phyloP scores from a whole-genome alignment of 1,284 basidiomycete species.

The Fomitopsis schrenkii region DNA sequence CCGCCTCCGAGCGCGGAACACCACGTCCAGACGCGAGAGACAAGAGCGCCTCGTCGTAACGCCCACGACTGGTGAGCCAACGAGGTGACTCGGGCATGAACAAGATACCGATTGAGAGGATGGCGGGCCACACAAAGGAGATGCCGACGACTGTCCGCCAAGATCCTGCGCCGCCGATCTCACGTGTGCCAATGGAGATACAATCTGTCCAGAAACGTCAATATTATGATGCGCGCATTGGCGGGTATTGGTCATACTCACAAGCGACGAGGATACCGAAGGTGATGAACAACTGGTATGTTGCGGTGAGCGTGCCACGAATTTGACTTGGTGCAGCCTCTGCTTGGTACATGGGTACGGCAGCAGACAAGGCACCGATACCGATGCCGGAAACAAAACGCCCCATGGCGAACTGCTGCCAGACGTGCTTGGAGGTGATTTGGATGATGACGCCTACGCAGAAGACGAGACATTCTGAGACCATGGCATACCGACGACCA shows the following conservation, averaged over 20 bases:
- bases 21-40: constrained; percentile 59
- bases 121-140: constrained; percentile 65
- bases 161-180: constrained; percentile 42
- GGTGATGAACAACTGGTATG: constrained; percentile 60
- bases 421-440: constrained; percentile 41
- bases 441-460: constrained; percentile 70
- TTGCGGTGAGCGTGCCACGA: constrained; percentile 61
- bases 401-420: constrained; percentile 69
- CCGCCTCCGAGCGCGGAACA: constrained; percentile 36
- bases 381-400: constrained; percentile 65
- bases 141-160: constrained; percentile 72
- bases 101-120: constrained; percentile 65
- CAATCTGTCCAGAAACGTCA: constrained; percentile 36
- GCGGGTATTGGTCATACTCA: constrained; percentile 22
- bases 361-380: constrained; percentile 70
- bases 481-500: constrained; percentile 72
- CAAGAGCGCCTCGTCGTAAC: constrained; percentile 46
- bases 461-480: constrained; percentile 62
- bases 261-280: constrained; percentile 77
- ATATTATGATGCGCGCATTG: background rate
- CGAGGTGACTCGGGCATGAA: constrained; percentile 66
- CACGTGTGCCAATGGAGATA: constrained; percentile 55
- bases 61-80: constrained; percentile 55
- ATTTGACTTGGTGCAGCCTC: constrained; percentile 77
- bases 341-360: constrained; percentile 77